phyloP scores from a whole-genome alignment of 768 basidiomycete genomes.

The Agaricus sinodeliciosus region DNA sequence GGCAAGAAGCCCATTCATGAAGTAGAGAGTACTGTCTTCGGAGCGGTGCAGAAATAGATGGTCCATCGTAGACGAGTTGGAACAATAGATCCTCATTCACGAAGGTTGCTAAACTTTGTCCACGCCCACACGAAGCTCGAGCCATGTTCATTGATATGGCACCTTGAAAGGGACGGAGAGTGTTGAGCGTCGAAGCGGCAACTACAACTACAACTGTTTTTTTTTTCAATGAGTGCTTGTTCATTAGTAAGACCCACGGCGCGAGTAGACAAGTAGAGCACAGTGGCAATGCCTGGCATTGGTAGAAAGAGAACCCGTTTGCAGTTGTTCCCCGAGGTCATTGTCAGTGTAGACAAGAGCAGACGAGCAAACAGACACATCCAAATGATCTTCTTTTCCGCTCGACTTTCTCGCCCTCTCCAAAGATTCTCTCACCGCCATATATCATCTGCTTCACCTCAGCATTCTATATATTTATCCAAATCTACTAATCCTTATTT shows the following conservation, averaged over 20 bases:
- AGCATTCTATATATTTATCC: slow-evolving; percentile 64
- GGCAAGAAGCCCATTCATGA: slow-evolving; percentile 86
- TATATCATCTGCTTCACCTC: slow-evolving; percentile 18
- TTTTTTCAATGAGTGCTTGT: no score
- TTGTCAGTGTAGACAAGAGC: not conserved
- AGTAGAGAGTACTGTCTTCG: slow-evolving; percentile 77
- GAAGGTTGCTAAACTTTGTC: not conserved
- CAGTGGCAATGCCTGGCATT: no score
- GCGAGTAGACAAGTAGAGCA: no score
- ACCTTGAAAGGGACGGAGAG: no score
- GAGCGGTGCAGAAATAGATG: slow-evolving; percentile 71
- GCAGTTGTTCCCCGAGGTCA: no score
- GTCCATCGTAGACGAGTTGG: not conserved
- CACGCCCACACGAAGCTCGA: no score
- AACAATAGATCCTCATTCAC: slow-evolving; percentile 2
- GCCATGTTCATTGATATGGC: no score
- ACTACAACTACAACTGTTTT: no score
- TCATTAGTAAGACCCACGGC: not conserved
- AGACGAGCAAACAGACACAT: slow-evolving; percentile 2
- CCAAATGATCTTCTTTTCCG: slow-evolving; percentile 8
- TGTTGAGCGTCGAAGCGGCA: no score
- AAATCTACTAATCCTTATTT: slow-evolving; percentile 78
- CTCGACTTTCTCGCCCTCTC: slow-evolving; percentile 12
- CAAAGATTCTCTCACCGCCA: slow-evolving; percentile 1
- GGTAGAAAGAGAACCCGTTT: no score